Conservation (phyloP, 2,329 filamentous ascomycete species). For the Clarireedia paspali region DNA sequence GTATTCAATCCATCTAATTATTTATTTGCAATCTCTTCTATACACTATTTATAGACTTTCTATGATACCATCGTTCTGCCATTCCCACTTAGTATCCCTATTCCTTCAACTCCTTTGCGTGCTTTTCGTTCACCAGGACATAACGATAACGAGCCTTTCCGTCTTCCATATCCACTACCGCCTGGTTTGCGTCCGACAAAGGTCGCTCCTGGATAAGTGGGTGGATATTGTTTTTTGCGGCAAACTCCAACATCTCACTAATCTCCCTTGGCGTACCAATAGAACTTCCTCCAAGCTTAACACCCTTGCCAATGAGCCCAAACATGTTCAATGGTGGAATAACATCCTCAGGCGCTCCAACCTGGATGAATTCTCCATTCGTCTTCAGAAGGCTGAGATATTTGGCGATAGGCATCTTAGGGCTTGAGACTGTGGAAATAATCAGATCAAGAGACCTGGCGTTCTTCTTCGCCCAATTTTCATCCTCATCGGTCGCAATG, state of each 20-base stretch:
- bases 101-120: conserved; percentile 3
- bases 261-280: conserved; percentile 41
- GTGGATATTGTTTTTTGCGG: conserved; percentile 47
- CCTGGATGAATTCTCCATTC: conserved; percentile 52
- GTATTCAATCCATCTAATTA: not conserved
- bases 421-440: conserved; percentile 45
- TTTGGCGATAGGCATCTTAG: conserved; percentile 51
- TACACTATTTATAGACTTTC: not conserved
- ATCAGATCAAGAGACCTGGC: conserved; percentile 47
- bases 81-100: not conserved
- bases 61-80: not conserved
- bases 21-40: not conserved
- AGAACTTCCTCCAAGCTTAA: conserved; percentile 35
- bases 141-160: conserved; percentile 45
- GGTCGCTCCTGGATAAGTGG: conserved; percentile 47
- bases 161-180: conserved; percentile 46
- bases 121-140: conserved; percentile 27
- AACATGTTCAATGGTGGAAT: conserved; percentile 45
- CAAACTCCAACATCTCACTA: conserved; percentile 51
- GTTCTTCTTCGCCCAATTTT: conserved; percentile 41
- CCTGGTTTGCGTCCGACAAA: conserved; percentile 48
- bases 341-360: conserved; percentile 55
- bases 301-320: conserved; percentile 37
- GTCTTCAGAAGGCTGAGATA: conserved; percentile 52
- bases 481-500: conserved; percentile 8